Conservation (phyloP, 2,329 filamentous ascomycete genomes). For the Helotiales sp. region DNA sequence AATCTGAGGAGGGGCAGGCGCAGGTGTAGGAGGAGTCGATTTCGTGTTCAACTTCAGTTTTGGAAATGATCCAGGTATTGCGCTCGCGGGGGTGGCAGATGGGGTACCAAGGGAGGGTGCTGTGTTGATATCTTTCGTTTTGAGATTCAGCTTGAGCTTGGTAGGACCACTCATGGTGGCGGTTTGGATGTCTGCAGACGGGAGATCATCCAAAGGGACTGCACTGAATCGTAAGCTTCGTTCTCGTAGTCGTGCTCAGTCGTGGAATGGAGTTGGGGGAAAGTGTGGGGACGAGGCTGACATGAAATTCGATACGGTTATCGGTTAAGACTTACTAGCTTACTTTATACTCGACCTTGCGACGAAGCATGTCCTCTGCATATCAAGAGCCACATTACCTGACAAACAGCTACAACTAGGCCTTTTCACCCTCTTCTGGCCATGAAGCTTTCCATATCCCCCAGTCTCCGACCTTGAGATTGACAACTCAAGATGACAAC, state of each 20-base stretch:
- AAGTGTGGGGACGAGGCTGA: slow-evolving; percentile 10
- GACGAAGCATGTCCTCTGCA: slow-evolving; percentile 1
- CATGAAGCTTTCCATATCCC: slow-evolving; percentile 27
- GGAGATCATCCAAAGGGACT: not conserved
- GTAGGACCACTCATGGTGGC: slow-evolving; percentile 28
- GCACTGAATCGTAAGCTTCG: not conserved
- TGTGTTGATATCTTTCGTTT: slow-evolving; percentile 3
- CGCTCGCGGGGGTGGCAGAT: slow-evolving; percentile 14
- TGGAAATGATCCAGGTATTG: slow-evolving; percentile 26
- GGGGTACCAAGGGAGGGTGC: slow-evolving; percentile 20
- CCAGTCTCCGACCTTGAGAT: slow-evolving; percentile 23
- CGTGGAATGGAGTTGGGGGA: slow-evolving; percentile 3
- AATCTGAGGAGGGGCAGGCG: not conserved
- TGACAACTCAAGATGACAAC: slow-evolving; percentile 37
- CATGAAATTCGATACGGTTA: slow-evolving; percentile 15
- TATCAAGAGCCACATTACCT: not conserved
- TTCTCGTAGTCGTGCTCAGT: not conserved
- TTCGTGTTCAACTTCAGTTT: slow-evolving; percentile 32
- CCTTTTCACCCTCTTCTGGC: slow-evolving; percentile 8
- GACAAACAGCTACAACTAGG: slow-evolving; percentile 1
- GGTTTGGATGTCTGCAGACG: not conserved
- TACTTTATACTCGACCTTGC: not conserved
- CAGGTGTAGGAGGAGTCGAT: slow-evolving; percentile 6
- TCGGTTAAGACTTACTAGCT: not conserved
- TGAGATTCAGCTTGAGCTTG: slow-evolving; percentile 29